Evolutionary conservation across 108 stramenopile species (phyloP).

Genomic region (Nannochloropsis gaditana): DNA sequence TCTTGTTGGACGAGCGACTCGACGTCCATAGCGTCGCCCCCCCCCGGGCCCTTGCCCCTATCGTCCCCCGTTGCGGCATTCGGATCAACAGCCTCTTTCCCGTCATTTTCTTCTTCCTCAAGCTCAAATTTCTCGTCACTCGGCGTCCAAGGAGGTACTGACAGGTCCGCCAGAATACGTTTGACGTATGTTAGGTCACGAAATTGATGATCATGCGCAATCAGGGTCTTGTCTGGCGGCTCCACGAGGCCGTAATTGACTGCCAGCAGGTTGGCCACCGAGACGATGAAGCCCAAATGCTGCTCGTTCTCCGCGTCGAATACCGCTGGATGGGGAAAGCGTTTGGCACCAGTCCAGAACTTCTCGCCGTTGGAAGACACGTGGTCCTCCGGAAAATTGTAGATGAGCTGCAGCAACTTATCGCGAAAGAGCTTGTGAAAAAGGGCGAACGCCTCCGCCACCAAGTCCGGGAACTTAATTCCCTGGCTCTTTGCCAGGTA

Average conservation of each 20-base stretch:
- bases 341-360: conserved; percentile 63
- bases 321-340: conserved; percentile 46
- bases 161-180: conserved; percentile 22
- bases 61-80: neutral
- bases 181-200: conserved; percentile 27
- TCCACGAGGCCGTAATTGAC: conserved; percentile 48
- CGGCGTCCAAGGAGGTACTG: conserved; percentile 48
- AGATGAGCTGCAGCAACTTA: conserved; percentile 51
- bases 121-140: conserved; percentile 47
- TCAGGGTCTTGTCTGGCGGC: conserved; percentile 41
- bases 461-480: conserved; percentile 47
- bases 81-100: neutral
- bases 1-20: neutral
- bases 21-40: conserved; percentile 11
- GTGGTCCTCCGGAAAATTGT: conserved; percentile 58
- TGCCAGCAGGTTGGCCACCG: conserved; percentile 57
- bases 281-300: conserved; percentile 51
- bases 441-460: conserved; percentile 36
- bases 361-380: conserved; percentile 46
- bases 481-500: conserved; percentile 35
- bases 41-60: conserved; percentile 13
- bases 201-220: conserved; percentile 40
- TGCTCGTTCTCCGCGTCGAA: conserved; percentile 40
- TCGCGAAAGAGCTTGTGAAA: conserved; percentile 57
- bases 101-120: conserved; percentile 31